A percentile compares a stretch with the other conserved stretches of the same genome.
Evolutionary conservation across 495 filamentous ascomycete species (phyloP).

Genomic region (Viridothelium virens): DNA sequence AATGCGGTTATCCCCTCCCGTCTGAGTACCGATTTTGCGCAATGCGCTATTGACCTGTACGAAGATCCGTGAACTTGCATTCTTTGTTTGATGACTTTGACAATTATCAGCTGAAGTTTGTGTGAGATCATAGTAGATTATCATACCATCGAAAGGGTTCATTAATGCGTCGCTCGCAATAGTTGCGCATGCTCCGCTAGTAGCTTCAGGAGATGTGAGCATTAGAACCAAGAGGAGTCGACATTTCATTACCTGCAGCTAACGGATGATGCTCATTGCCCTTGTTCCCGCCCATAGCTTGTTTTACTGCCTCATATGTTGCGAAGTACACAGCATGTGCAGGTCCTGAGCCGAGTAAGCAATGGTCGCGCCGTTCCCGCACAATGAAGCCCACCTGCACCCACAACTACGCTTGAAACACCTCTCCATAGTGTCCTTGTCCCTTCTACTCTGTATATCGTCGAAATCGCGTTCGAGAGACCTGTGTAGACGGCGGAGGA

Average conservation of each 20-base stretch:
- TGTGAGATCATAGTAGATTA: slow-evolving; percentile 2
- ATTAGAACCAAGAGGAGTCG: slow-evolving; percentile 17
- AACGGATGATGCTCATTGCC: slow-evolving; percentile 83
- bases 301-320: slow-evolving; percentile 95
- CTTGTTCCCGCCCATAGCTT: slow-evolving; percentile 80
- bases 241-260: slow-evolving; percentile 63
- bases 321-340: slow-evolving; percentile 98
- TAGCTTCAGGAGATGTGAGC: slow-evolving; percentile 46
- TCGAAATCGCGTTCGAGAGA: slow-evolving; percentile 82
- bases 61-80: slow-evolving; percentile 98
- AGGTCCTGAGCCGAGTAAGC: slow-evolving; percentile 55
- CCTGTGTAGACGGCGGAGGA: slow-evolving; percentile 82
- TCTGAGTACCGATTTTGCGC: slow-evolving; percentile 75
- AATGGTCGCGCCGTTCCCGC: slow-evolving; percentile 25
- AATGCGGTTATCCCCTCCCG: slow-evolving; percentile 86
- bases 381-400: slow-evolving; percentile 63
- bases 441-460: slow-evolving; percentile 84
- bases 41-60: slow-evolving; percentile 75
- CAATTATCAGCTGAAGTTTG: slow-evolving; percentile 25
- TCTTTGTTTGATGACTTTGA: slow-evolving; percentile 90
- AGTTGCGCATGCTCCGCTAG: slow-evolving; percentile 87
- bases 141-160: slow-evolving; percentile 96
- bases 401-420: slow-evolving; percentile 90
- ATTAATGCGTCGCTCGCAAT: slow-evolving; percentile 97
- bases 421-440: slow-evolving; percentile 90